Base-by-base conservation (phyloP, 768 basidiomycete genomes). In the Macrolepiota albuminosa region DNA sequence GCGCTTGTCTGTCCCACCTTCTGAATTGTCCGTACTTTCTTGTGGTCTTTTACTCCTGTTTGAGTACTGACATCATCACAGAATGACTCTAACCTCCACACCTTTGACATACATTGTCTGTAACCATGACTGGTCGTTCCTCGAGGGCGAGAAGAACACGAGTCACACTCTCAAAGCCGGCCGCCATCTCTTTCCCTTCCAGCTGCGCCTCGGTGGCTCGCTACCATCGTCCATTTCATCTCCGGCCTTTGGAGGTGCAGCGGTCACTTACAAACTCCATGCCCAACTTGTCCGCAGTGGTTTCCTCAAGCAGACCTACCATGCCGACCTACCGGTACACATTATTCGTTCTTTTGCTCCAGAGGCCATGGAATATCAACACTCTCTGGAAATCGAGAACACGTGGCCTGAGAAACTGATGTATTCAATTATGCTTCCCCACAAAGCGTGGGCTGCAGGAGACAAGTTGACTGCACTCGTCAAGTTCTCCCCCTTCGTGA, bases 321-420 rank as follows among this genome's bases (percentile, higher is more conserved):
- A 87, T 55, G 78, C 84, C 2, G 73, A 78, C 40, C 75, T 77
- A 52, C 82, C 86, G 11, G 83, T 98, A 52, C 74, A 78, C 59
- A 76, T 98, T 61, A 65, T 90, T 51, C 85, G 94, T 49, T 84
- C 88, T 4, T 88, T 95, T 68, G 78, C 84, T 21, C 70, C 84
- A 1, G 93, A 95, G 62, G 89, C 95, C 0, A 82, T 97, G 66
- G 96, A 98, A 72, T 98, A 93, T 77, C 95, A 93, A 67, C 95
- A 98, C 70, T 93, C 93, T 2, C 82, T 97, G 59, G 96, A 98
- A 71, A 88, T 93, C 64, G 92, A 97, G 73, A 97, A 95, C 71
- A 95, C 94, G 16, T 98, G 96, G 96, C 95, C 96, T 0, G 89
- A 89, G 24, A 98, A 98, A 76, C 77, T 97, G 73, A 96, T 95